Percentiles rank a stretch among this genome's conserved stretches.
Conservation (phyloP, 1,139 yeast genomes). For the Debaryomyces psychrophilus region DNA sequence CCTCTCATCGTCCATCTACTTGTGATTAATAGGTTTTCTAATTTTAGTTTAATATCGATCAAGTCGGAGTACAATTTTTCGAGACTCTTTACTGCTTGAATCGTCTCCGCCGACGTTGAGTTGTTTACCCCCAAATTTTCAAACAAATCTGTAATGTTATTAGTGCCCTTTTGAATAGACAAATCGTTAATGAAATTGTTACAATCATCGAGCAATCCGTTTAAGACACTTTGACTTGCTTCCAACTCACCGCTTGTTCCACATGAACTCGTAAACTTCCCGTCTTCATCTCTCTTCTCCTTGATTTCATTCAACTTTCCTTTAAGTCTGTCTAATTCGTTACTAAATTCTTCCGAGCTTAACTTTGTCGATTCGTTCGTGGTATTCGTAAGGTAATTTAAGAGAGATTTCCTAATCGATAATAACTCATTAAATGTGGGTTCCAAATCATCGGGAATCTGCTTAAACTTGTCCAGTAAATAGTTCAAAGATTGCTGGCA, state of each 20-base stretch:
- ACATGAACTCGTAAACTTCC: conserved; percentile 32
- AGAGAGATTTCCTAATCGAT: conserved; percentile 35
- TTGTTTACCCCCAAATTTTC: conserved; percentile 29
- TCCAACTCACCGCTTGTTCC: conserved; percentile 27
- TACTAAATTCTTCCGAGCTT: conserved; percentile 13
- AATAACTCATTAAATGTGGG: conserved; percentile 52
- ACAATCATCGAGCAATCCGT: conserved; percentile 82
- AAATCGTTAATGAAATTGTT: conserved; percentile 73
- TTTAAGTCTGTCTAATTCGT: conserved; percentile 22
- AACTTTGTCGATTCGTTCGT: conserved; percentile 11
- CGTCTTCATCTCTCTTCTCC: conserved; percentile 36
- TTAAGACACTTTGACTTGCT: conserved; percentile 58
- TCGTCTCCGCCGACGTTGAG: conserved; percentile 16
- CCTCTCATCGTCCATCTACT: conserved; percentile 97
- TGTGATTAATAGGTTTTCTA: conserved; percentile 83
- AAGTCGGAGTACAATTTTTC: conserved; percentile 42
- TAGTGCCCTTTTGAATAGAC: conserved; percentile 55
- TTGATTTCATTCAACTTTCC: conserved; percentile 36
- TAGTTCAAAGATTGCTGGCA: conserved; percentile 57
- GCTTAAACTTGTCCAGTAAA: conserved; percentile 56
- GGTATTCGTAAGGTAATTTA: conserved; percentile 35
- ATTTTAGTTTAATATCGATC: conserved; percentile 64
- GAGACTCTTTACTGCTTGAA: conserved; percentile 18
- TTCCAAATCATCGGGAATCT: conserved; percentile 59
- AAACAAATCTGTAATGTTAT: conserved; percentile 23